phyloP scores from a whole-genome alignment of 2,329 filamentous ascomycete species.

The Paecilomyces dactylethromorphus region DNA sequence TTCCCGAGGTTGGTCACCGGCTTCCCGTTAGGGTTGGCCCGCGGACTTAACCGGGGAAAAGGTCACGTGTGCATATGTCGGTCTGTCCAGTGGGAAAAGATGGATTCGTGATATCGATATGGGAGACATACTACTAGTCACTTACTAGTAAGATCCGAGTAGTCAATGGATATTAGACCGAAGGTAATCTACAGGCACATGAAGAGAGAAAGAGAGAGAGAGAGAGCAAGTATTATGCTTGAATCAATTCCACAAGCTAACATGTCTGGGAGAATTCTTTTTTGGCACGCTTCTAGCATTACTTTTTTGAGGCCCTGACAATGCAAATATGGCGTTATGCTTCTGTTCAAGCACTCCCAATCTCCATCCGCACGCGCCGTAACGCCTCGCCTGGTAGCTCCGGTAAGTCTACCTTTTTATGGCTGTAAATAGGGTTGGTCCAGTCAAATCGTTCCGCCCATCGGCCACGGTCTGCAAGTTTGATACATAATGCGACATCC shows the following conservation, averaged over 20 bases:
- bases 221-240: not conserved
- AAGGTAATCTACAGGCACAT: not conserved
- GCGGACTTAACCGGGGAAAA: constrained; percentile 10
- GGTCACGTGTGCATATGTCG: not conserved
- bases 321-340: constrained; percentile 11
- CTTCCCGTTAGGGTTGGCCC: constrained; percentile 8
- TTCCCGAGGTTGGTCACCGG: constrained; percentile 11
- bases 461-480: constrained; percentile 7
- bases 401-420: constrained; percentile 19
- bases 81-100: not conserved
- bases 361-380: constrained; percentile 33
- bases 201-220: too few species aligned
- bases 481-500: constrained; percentile 17
- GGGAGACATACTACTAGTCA: constrained; percentile 6
- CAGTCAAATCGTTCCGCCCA: not conserved
- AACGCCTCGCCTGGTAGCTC: constrained; percentile 34
- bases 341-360: constrained; percentile 16
- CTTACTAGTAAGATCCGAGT: constrained; percentile 8
- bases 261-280: not conserved
- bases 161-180: not conserved
- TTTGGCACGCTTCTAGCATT: constrained; percentile 11
- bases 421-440: constrained; percentile 6
- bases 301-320: constrained; percentile 13
- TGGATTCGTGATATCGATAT: not conserved
- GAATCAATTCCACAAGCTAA: not conserved